Evolutionary conservation across 768 basidiomycete genomes (phyloP).

Genomic region (Phylloporus scabripes): DNA sequence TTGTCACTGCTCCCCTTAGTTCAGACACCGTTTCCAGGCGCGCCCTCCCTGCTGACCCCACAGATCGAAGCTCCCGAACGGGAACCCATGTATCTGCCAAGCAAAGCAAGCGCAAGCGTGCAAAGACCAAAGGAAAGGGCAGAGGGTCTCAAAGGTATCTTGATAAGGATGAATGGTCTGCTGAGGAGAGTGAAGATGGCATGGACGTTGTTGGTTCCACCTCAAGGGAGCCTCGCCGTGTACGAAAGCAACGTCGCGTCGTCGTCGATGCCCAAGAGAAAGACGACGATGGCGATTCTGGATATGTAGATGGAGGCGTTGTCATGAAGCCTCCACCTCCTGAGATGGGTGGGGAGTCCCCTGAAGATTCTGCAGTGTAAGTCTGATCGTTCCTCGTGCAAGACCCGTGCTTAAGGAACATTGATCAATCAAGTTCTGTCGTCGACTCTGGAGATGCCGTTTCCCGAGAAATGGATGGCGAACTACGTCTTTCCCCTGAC

Average conservation of each 20-base stretch:
- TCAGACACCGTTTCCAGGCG: slow-evolving; percentile 19
- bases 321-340: slow-evolving; percentile 11
- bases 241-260: slow-evolving; percentile 29
- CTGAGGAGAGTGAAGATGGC: slow-evolving; percentile 19
- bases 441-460: background rate
- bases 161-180: slow-evolving; percentile 21
- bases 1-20: slow-evolving; percentile 29
- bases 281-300: slow-evolving; percentile 17
- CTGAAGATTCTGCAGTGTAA: slow-evolving; percentile 3
- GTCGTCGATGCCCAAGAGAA: slow-evolving; percentile 24
- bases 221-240: slow-evolving; percentile 21
- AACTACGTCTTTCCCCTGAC: background rate
- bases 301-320: slow-evolving; percentile 9
- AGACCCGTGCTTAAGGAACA: slow-evolving; percentile 1
- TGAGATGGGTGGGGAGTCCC: background rate
- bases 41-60: background rate
- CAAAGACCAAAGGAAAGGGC: slow-evolving; percentile 38
- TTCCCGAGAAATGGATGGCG: background rate
- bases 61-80: slow-evolving; percentile 1
- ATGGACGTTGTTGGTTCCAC: slow-evolving; percentile 9
- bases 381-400: background rate
- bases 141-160: slow-evolving; percentile 23
- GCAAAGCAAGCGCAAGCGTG: slow-evolving; percentile 26
- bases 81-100: slow-evolving; percentile 11
- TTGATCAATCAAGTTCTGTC: background rate